Percentiles rank a stretch among this genome's conserved stretches.
phyloP scores from a whole-genome alignment of 176 grass and related monocot genomes.

The Musa troglodytarum region DNA sequence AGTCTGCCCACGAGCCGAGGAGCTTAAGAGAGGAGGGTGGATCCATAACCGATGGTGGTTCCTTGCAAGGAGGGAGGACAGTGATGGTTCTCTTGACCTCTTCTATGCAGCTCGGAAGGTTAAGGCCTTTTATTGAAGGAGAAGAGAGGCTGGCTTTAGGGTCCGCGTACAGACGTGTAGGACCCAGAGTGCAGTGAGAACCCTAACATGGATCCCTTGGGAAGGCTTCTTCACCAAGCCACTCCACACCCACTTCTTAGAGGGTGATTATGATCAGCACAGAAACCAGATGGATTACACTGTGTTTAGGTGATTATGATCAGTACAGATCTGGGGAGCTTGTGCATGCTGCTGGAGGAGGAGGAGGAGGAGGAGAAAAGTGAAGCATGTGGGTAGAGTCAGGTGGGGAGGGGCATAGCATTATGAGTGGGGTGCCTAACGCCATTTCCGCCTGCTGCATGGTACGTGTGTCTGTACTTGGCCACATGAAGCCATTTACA shows the following conservation, averaged over 20 bases:
- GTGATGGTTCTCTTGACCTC: too few relatives aligned
- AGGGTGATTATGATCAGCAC: too few relatives aligned
- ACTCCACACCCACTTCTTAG: neutral
- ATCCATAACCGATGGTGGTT: neutral
- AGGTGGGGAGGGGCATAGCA: too few relatives aligned
- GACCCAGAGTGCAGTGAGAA: neutral
- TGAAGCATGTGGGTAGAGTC: too few relatives aligned
- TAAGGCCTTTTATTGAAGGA: neutral
- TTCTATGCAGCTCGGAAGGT: too few relatives aligned
- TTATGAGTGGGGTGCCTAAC: neutral
- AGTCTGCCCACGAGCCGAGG: constrained; percentile 1
- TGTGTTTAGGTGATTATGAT: too few relatives aligned
- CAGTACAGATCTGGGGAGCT: too few relatives aligned
- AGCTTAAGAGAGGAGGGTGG: neutral
- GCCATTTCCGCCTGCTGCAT: neutral
- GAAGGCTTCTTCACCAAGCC: neutral
- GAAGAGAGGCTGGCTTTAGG: neutral
- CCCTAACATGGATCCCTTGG: neutral
- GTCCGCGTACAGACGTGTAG: neutral
- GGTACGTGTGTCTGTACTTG: constrained; percentile 1
- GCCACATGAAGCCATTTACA: neutral
- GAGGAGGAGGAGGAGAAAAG: neutral
- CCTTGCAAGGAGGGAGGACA: too few relatives aligned
- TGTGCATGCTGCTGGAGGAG: neutral
- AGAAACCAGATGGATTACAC: too few relatives aligned